Percentiles rank a stretch among this genome's conserved stretches.
phyloP scores from a whole-genome alignment of 2,329 filamentous ascomycete genomes.

The Drechslera avenae region DNA sequence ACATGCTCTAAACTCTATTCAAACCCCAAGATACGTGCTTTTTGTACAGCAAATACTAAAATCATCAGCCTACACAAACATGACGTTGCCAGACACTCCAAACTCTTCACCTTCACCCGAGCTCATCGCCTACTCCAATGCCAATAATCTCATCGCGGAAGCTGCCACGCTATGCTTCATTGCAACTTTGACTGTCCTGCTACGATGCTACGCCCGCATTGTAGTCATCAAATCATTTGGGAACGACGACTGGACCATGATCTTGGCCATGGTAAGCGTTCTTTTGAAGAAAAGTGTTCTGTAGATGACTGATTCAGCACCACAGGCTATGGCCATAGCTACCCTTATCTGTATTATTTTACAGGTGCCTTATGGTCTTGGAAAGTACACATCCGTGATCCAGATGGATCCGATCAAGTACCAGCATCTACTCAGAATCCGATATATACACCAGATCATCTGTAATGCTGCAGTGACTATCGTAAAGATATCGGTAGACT shows the following conservation, averaged over 20 bases:
- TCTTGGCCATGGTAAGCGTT: constrained; percentile 48
- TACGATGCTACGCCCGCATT: constrained; percentile 56
- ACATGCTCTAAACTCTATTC: no score
- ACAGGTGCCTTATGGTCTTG: constrained; percentile 41
- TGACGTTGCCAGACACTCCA: no score
- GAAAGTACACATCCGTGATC: constrained; percentile 52
- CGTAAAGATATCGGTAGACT: constrained; percentile 56
- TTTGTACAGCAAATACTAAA: no score
- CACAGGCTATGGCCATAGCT: constrained; percentile 12
- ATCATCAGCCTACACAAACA: no score
- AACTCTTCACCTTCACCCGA: no score
- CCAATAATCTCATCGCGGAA: not conserved
- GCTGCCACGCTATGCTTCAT: constrained; percentile 39
- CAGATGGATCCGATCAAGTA: constrained; percentile 35
- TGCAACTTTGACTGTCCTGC: constrained; percentile 48
- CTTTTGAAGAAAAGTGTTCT: no score
- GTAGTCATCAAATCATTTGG: constrained; percentile 56
- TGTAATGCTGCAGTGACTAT: constrained; percentile 53
- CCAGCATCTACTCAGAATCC: constrained; percentile 48
- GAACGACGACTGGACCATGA: constrained; percentile 56
- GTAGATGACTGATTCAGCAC: not conserved
- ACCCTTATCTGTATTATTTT: constrained; percentile 52
- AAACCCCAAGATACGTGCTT: no score
- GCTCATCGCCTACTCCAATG: constrained; percentile 40
- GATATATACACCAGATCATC: constrained; percentile 53